A percentile compares a stretch with the other conserved stretches of the same genome.
These are phyloP conservation scores for Quercus rubra DNA, from an alignment of 306 rosid species.

Conservation along the genomic window DNA sequence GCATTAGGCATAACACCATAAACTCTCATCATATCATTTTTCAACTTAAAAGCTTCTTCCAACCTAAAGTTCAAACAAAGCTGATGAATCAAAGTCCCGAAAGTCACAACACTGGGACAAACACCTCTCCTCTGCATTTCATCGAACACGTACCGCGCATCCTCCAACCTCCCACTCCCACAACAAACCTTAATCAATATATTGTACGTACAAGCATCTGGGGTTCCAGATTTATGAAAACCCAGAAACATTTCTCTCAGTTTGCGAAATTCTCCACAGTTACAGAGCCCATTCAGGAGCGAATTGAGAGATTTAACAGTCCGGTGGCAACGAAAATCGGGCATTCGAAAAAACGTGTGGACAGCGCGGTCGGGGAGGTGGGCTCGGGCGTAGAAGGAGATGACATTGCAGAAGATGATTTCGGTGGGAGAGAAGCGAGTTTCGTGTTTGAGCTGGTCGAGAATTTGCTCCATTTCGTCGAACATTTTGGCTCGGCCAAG, in stretches of 20 bases:
- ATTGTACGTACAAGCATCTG: slow-evolving; percentile 66
- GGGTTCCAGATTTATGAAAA: slow-evolving; percentile 23
- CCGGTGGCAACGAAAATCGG: slow-evolving; percentile 45
- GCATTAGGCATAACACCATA: slow-evolving; percentile 41
- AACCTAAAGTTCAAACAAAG: slow-evolving; percentile 39
- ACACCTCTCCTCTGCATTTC: slow-evolving; percentile 49
- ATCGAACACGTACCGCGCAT: slow-evolving; percentile 45
- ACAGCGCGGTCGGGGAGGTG: slow-evolving; percentile 56
- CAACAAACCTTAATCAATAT: slow-evolving; percentile 50
- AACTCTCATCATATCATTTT: slow-evolving; percentile 42
- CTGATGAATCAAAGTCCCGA: slow-evolving; percentile 48
- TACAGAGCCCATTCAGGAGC: slow-evolving; percentile 47
- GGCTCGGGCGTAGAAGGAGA: slow-evolving; percentile 59
- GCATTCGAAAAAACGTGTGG: slow-evolving; percentile 46
- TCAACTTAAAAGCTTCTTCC: slow-evolving; percentile 51
- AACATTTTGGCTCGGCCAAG: slow-evolving; percentile 79
- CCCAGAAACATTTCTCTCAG: slow-evolving; percentile 22
- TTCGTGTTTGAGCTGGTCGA: slow-evolving; percentile 45
- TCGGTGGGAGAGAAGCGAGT: slow-evolving; percentile 49
- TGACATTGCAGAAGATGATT: slow-evolving; percentile 71
- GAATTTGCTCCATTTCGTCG: slow-evolving; percentile 64
- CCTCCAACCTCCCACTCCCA: slow-evolving; percentile 17
- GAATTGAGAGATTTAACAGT: slow-evolving; percentile 62
- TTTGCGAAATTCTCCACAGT: slow-evolving; percentile 38
- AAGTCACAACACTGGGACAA: slow-evolving; percentile 45